Percentiles rank a stretch among this genome's conserved stretches.
These are phyloP conservation scores for Xylariales sp. DNA, from an alignment of 2,329 filamentous ascomycete species.

Conservation along the genomic window DNA sequence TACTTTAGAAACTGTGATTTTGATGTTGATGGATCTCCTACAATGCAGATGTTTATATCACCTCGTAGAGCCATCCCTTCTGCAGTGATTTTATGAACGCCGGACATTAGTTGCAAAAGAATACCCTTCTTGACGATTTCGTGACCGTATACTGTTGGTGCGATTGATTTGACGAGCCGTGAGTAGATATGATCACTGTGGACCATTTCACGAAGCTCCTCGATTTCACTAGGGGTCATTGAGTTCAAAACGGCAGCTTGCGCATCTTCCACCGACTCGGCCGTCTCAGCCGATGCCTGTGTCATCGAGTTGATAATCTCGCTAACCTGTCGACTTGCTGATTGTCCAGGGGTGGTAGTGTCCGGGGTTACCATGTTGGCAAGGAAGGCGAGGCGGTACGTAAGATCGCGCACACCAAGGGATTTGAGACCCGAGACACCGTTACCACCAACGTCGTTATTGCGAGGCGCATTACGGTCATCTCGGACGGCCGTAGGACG, in stretches of 20 bases:
- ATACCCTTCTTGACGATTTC: slow-evolving; percentile 98
- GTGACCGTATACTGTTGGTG: slow-evolving; percentile 97
- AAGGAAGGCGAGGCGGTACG: slow-evolving; percentile 95
- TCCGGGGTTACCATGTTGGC: slow-evolving; percentile 96
- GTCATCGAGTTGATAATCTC: slow-evolving; percentile 90
- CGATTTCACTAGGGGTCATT: slow-evolving; percentile 86
- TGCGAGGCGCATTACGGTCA: slow-evolving; percentile 76
- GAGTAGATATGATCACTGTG: slow-evolving; percentile 96
- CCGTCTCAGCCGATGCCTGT: slow-evolving; percentile 75
- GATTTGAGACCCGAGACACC: slow-evolving; percentile 91
- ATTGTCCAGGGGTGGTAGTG: slow-evolving; percentile 80
- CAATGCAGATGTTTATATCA: slow-evolving; percentile 98
- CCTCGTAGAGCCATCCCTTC: slow-evolving; percentile 97
- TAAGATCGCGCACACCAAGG: slow-evolving; percentile 92
- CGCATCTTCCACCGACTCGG: slow-evolving; percentile 81
- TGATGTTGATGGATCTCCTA: slow-evolving; percentile 95
- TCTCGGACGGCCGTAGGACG: slow-evolving; percentile 87
- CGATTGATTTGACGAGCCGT: slow-evolving; percentile 90
- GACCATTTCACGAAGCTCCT: slow-evolving; percentile 92
- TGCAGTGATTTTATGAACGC: slow-evolving; percentile 88
- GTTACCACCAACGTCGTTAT: slow-evolving; percentile 82
- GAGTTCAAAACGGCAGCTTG: slow-evolving; percentile 89
- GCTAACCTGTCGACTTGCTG: slow-evolving; percentile 77
- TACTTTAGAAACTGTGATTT: slow-evolving; percentile 99
- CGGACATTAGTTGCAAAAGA: slow-evolving; percentile 93